phyloP scores from a whole-genome alignment of 2,329 filamentous ascomycete genomes.

The Dothidotthia symphoricarpi region DNA sequence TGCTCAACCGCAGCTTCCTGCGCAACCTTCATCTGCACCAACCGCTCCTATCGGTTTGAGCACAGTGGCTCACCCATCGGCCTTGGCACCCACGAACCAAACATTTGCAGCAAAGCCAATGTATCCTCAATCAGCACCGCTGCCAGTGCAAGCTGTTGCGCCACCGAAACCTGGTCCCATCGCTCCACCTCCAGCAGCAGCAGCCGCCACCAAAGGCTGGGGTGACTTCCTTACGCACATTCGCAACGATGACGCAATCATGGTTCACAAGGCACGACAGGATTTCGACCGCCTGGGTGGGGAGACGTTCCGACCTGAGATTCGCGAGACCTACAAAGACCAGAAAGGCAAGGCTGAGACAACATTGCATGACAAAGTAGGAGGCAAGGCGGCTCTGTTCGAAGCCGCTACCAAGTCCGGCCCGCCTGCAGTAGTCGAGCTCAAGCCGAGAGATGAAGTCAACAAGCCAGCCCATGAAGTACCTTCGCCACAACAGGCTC shows the following conservation, averaged over 20 bases:
- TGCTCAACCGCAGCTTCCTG: conserved; percentile 27
- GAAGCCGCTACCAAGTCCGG: conserved; percentile 12
- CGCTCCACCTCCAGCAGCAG: conserved; percentile 19
- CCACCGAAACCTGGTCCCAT: conserved; percentile 27
- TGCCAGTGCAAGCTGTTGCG: conserved; percentile 10
- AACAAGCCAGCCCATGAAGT: conserved; percentile 24
- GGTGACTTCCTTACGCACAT: conserved; percentile 34
- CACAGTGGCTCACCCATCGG: conserved; percentile 14
- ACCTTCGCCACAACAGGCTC: conserved; percentile 20
- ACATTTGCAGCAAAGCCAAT: conserved; percentile 17
- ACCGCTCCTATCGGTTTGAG: conserved; percentile 26
- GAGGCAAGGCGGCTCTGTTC: conserved; percentile 12
- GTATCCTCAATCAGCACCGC: conserved; percentile 17
- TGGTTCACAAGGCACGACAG: conserved; percentile 24
- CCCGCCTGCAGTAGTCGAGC: conserved; percentile 12
- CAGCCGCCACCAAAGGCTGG: conserved; percentile 27
- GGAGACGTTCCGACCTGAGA: conserved; percentile 32
- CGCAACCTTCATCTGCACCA: conserved; percentile 24
- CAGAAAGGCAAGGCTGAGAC: conserved; percentile 30
- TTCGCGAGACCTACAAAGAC: conserved; percentile 36
- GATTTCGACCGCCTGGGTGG: conserved; percentile 30
- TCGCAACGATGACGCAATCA: conserved; percentile 28
- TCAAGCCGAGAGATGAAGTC: conserved; percentile 30
- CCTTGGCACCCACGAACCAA: conserved; percentile 6
- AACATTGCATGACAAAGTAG: conserved; percentile 29